These are phyloP conservation scores for Chionographis japonica DNA, from an alignment of 106 monocot species.

Conservation along the genomic window DNA sequence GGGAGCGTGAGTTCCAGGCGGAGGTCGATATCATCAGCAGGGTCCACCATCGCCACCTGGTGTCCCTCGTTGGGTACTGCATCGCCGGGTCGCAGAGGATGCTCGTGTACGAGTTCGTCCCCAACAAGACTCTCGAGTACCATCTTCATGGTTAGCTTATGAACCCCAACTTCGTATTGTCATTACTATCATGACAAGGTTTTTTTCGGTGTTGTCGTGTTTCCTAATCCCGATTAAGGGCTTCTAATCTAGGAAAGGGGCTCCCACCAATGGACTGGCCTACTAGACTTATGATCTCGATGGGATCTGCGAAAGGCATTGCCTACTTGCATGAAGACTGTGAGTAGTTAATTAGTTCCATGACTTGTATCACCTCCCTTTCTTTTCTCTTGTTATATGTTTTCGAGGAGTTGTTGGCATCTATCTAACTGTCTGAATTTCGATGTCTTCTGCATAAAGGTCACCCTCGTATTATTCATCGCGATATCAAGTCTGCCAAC, in stretches of 20 bases:
- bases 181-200: background rate
- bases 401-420: background rate
- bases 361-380: background rate
- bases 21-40: constrained; percentile 94
- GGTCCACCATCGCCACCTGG: constrained; percentile 88
- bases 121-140: constrained; percentile 81
- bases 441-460: constrained; percentile 31
- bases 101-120: constrained; percentile 88
- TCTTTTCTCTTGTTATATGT: background rate
- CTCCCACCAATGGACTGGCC: constrained; percentile 66
- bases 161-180: background rate
- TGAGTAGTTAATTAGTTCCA: constrained; percentile 17
- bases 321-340: constrained; percentile 95
- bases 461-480: constrained; percentile 87
- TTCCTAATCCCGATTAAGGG: too few species aligned
- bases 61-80: constrained; percentile 83
- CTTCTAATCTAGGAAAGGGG: constrained; percentile 40
- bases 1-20: constrained; percentile 93
- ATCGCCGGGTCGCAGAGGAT: constrained; percentile 69
- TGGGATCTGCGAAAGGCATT: constrained; percentile 80
- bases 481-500: constrained; percentile 86
- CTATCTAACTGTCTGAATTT: constrained; percentile 5
- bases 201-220: background rate
- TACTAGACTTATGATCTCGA: constrained; percentile 74
- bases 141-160: constrained; percentile 70